Conservation (phyloP, 768 basidiomycete species). For the Boletus rex-veris region DNA sequence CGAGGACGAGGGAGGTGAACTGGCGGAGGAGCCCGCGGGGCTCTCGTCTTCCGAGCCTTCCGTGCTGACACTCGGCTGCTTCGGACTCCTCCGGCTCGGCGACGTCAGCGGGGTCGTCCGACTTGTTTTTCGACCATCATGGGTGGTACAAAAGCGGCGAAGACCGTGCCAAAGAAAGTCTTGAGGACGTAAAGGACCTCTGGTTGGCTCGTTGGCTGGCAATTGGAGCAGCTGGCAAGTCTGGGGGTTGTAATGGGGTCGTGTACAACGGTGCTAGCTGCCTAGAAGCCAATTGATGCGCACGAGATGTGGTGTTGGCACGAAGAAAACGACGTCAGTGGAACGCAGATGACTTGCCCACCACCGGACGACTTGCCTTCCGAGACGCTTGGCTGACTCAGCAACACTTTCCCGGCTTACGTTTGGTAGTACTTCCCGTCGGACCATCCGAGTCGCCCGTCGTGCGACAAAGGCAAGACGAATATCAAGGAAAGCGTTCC, state of each 20-base stretch:
- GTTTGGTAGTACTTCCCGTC: too few species aligned
- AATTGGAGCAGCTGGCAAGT: constrained; percentile 1
- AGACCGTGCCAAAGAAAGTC: constrained; percentile 22
- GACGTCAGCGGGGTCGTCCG: constrained; percentile 22
- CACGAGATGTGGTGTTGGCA: constrained; percentile 9
- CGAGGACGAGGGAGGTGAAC: constrained; percentile 38
- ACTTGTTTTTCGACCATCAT: constrained; percentile 39
- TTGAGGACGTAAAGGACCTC: constrained; percentile 29
- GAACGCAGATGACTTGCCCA: constrained; percentile 14
- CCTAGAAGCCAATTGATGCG: constrained; percentile 10
- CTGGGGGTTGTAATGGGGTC: constrained; percentile 7
- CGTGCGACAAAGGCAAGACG: too few species aligned
- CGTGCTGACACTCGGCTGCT: constrained; percentile 20
- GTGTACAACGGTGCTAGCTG: constrained; percentile 9
- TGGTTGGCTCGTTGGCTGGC: constrained; percentile 8
- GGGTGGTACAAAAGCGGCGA: constrained; percentile 33
- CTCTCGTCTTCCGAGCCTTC: constrained; percentile 32
- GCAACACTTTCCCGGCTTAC: constrained; percentile 5
- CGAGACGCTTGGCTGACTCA: constrained; percentile 13
- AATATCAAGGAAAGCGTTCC: too few species aligned
- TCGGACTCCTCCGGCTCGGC: constrained; percentile 26
- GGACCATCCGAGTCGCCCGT: too few species aligned
- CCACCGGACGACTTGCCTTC: not conserved
- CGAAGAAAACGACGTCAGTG: constrained; percentile 23
- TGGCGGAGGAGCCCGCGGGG: constrained; percentile 30